Base-by-base conservation (phyloP, 768 basidiomycete genomes). In the Naganishia kalamii region DNA sequence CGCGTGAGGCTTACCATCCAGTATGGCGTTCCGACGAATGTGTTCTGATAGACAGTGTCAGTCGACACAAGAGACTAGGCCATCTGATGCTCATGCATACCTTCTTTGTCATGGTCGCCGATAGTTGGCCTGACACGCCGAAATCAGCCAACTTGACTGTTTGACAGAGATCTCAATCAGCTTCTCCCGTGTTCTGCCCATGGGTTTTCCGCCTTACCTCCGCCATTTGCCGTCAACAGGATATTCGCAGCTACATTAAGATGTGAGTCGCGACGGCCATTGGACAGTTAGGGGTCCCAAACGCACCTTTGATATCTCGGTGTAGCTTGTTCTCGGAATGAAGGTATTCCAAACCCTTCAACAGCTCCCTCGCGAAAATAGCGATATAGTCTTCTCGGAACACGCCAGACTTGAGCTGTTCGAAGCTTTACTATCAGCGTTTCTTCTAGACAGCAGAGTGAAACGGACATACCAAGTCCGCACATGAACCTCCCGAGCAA, bases 381-480 rank as follows among this genome's bases (percentile, higher is more conserved):
- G 94, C 96, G 70, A 99, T 98, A 73, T 99, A 97, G 74, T 99
- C 96, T 81, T 99, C 96, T 68, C 90, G 83, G 79, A 99, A 97
- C 3, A 92, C 89, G 13, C 96, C 96, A 1, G 94, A 90, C 81
- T 98, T 98, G 90, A 99, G 93, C 92, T 97, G 62, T 13, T n/a
- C 17, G 7, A 2, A 52, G 12, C 5, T 13, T 32, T 13, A 41
- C 19, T 21, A 32, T 67, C 30, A 66, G 54, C 54, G 13, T 37
- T 33, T 19, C 35, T n/a, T 21, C 37, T 8, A 41, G 33, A 0
- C 11, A 27, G 35, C 25, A 32, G 40, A 19, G 23, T 65, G 29
- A 81, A 17, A 23, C 46, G 41, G 27, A 81, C 83, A 71, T 80
- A 93, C 93, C 78, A 98, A 81, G 82, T 97, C 94, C 37, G 92